phyloP scores from a whole-genome alignment of 73 alveolate genomes.

The Uronychia setigera region DNA sequence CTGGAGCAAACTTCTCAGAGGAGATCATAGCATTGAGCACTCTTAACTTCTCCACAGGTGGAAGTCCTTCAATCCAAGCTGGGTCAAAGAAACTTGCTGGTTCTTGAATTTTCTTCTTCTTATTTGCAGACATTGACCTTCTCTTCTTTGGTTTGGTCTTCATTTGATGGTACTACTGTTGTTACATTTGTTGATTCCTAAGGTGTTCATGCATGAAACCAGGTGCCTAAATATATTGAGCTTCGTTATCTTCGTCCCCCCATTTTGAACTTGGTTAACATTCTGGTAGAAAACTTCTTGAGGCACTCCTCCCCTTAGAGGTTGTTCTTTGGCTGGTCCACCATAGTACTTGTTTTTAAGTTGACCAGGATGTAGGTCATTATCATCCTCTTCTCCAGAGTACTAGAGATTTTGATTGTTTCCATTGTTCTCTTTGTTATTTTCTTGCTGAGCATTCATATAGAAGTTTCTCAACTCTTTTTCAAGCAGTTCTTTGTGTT shows the following conservation, averaged over 20 bases:
- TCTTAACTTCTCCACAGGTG: background rate
- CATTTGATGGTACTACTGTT: background rate
- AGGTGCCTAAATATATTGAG: background rate
- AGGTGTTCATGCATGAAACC: background rate
- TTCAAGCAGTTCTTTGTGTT: constrained; percentile 11
- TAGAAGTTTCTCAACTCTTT: constrained; percentile 10
- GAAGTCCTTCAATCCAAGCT: background rate
- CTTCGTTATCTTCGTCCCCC: background rate
- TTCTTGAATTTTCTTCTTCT: background rate
- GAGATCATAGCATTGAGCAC: background rate
- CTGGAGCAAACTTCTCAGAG: background rate
- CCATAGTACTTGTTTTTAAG: too few relatives aligned
- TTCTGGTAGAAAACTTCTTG: background rate
- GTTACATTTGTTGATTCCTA: background rate
- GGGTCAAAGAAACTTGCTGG: background rate
- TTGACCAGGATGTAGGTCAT: too few relatives aligned
- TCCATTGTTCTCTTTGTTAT: constrained; percentile 14
- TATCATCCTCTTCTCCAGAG: too few relatives aligned
- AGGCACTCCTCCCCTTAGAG: background rate
- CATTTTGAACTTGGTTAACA: background rate
- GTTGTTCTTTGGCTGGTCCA: background rate
- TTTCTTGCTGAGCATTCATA: constrained; percentile 10
- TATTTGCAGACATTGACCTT: background rate
- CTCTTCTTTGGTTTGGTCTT: background rate
- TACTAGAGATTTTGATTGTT: constrained; percentile 1